Base-by-base conservation (phyloP, 306 rosid genomes). In the Lathyrus oleraceus region DNA sequence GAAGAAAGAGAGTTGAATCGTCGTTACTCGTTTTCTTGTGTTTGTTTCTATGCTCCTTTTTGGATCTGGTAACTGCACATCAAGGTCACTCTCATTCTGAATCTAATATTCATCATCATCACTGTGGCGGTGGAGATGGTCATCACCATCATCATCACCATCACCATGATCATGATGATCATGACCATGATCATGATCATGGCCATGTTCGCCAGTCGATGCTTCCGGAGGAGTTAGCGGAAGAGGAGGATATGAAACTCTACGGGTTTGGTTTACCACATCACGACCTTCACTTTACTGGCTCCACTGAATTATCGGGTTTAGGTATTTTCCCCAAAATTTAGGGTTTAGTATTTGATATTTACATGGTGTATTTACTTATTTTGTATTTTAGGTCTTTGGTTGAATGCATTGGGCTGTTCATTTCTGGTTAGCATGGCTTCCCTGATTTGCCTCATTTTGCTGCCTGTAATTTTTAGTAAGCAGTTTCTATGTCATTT, bases 371-470 rank as follows among this genome's bases (percentile, higher is more conserved):
- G 16, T 64, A 3, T 63, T 63, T 58, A 10, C 70, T 39, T 82
- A 0, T 51, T 27, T 56, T 73, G 57, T 8, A 8, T 23, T 30
- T 16, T 58, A 94, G 98, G 92, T 19, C 98, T 93, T 47, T 93
- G 97, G 98, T 21, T 87, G 66, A 83, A 75, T 78, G 95, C 98
- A 4, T 23, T 93, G 88, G 97, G 97, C 35, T 93, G 98, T 87
- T 93, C 98, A 4, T 78, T 93, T 83, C 87, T 93, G 76, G 97
- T 93, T 75, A 93, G 98, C 88, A 87, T 88, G 96, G 98, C 97
- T 81, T 90, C 98, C 61, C 94, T 93, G 65, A 77, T 84, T 59
- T 93, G 98, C 88, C 79, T 93, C 72, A 83, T 87, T 84, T 66
- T 73, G 77, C 76, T 94, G 86, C 98, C 98, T 43, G 79, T 94